phyloP scores from a whole-genome alignment of 768 basidiomycete genomes.

The Gautieria morchelliformis region DNA sequence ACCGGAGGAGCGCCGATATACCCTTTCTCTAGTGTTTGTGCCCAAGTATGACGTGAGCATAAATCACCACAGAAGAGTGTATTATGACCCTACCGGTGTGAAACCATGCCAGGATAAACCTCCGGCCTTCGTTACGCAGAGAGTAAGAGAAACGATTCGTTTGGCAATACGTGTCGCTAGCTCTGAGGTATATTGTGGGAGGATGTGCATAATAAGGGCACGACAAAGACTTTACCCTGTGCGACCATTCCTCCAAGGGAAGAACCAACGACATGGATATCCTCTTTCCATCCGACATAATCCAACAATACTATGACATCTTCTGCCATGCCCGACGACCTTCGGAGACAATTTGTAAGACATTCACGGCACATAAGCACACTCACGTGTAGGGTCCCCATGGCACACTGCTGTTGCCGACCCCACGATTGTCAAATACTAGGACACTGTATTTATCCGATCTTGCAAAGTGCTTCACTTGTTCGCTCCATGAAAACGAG shows the following conservation, averaged over 20 bases:
- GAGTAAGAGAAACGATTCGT: constrained; percentile 54
- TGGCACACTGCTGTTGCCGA: constrained; percentile 64
- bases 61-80: too few species aligned
- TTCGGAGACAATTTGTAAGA: constrained; percentile 17
- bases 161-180: constrained; percentile 56
- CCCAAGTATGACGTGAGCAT: too few species aligned
- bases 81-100: too few species aligned
- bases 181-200: constrained; percentile 33
- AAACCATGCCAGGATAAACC: constrained; percentile 47
- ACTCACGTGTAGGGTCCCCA: constrained; percentile 70
- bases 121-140: constrained; percentile 65
- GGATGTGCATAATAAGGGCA: not conserved
- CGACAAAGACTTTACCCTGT: constrained; percentile 36
- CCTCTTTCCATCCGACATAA: constrained; percentile 58
- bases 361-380: not conserved
- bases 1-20: too few species aligned
- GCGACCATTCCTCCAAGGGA: constrained; percentile 83
- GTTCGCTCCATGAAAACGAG: constrained; percentile 52
- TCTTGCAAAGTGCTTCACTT: constrained; percentile 56
- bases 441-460: constrained; percentile 47
- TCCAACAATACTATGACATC: constrained; percentile 61
- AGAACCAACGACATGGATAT: constrained; percentile 61
- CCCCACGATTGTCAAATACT: constrained; percentile 81
- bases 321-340: constrained; percentile 70
- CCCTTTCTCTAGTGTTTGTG: too few species aligned